Percentiles rank a stretch among this genome's conserved stretches.
Evolutionary conservation across 1,284 basidiomycete genomes (phyloP).

Genomic region (Cystobasidium slooffiae): DNA sequence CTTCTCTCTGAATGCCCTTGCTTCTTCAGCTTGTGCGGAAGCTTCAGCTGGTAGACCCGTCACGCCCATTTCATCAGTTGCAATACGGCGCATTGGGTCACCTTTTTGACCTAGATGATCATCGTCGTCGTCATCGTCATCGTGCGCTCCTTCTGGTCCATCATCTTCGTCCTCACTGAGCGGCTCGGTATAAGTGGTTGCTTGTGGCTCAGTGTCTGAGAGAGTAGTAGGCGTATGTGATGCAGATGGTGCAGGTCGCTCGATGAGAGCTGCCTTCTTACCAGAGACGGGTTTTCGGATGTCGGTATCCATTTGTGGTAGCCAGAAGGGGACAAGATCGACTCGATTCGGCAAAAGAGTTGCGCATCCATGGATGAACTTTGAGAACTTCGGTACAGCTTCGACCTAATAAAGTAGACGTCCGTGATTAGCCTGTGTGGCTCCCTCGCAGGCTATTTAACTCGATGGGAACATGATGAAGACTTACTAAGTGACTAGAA

Average conservation of each 20-base stretch:
- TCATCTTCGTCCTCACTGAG: conserved; percentile 87
- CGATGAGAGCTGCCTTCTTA: conserved; percentile 62
- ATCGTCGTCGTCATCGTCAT: conserved; percentile 25
- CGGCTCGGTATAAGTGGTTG: conserved; percentile 73
- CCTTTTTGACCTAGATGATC: conserved; percentile 15
- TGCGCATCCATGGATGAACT: conserved; percentile 73
- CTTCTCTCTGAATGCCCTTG: conserved; percentile 72
- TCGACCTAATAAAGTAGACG: conserved; percentile 42
- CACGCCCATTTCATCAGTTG: conserved; percentile 75
- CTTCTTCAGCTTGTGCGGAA: conserved; percentile 70
- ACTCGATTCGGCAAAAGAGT: conserved; percentile 91
- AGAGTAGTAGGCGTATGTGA: conserved; percentile 56
- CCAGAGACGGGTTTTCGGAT: conserved; percentile 80
- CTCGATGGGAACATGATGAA: no score
- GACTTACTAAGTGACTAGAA: conserved; percentile 85
- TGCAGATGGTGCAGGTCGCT: conserved; percentile 66
- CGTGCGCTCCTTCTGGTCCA: conserved; percentile 29
- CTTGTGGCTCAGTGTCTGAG: conserved; percentile 60
- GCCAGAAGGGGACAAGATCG: conserved; percentile 98
- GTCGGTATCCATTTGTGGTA: conserved; percentile 79
- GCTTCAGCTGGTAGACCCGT: conserved; percentile 73
- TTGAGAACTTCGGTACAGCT: conserved; percentile 65
- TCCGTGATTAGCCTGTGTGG: no score
- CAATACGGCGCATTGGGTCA: conserved; percentile 58
- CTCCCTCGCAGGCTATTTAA: no score